A percentile compares a stretch with the other conserved stretches of the same genome.
phyloP scores from a whole-genome alignment of 23 red algal species.

The Cyanidioschyzon merolae region DNA sequence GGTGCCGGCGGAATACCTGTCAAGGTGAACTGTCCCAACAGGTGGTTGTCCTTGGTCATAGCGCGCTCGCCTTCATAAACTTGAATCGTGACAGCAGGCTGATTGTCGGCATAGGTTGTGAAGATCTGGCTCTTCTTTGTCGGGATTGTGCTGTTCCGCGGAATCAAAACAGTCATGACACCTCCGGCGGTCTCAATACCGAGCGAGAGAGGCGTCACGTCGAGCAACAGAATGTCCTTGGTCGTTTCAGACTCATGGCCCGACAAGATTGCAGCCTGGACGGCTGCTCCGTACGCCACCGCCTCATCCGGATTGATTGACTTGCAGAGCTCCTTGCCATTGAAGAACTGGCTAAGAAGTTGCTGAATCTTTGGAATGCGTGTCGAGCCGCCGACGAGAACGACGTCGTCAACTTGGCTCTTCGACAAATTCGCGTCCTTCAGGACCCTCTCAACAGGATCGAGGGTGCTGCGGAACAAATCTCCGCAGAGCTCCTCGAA shows the following conservation, averaged over 20 bases:
- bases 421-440: conserved; percentile 81
- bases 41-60: conserved; percentile 87
- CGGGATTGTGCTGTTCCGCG: conserved; percentile 97
- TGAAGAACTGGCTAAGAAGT: conserved; percentile 93
- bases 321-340: conserved; percentile 97
- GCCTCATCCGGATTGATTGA: conserved; percentile 99
- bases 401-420: conserved; percentile 93
- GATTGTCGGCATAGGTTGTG: conserved; percentile 98
- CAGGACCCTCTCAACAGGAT: conserved; percentile 89
- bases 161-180: conserved; percentile 96
- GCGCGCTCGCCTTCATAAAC: conserved; percentile 95
- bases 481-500: conserved; percentile 99
- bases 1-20: conserved; percentile 96
- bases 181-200: conserved; percentile 97
- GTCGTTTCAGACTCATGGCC: conserved; percentile 87
- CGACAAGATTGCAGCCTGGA: conserved; percentile 91
- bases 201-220: conserved; percentile 93
- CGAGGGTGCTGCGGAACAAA: conserved; percentile 84
- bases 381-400: conserved; percentile 94
- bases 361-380: conserved; percentile 97
- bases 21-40: conserved; percentile 94
- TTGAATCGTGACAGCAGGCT: conserved; percentile 96
- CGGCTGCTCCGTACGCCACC: conserved; percentile 94
- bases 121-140: conserved; percentile 99
- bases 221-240: conserved; percentile 87